A percentile compares a stretch with the other conserved stretches of the same genome.
These are phyloP conservation scores for Ochetophila trinervis DNA, from an alignment of 306 rosid species.

Conservation along the genomic window DNA sequence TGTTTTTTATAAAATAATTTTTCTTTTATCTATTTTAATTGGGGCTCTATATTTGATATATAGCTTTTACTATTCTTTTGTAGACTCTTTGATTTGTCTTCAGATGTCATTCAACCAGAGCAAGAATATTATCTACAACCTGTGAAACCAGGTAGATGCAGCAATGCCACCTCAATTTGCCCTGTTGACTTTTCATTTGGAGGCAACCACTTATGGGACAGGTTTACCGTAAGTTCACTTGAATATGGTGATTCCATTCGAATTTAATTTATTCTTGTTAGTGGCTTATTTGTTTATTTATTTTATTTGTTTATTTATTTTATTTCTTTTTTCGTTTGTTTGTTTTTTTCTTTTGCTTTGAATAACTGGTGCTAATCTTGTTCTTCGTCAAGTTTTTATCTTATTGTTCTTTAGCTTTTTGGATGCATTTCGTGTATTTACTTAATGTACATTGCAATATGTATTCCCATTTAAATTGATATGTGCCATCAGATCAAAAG, in stretches of 20 bases:
- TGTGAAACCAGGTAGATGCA: slow-evolving; percentile 63
- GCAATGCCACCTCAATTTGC: slow-evolving; percentile 81
- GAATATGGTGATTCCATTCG: slow-evolving; percentile 18
- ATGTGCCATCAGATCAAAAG: too few relatives aligned
- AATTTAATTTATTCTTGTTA: slow-evolving; percentile 6
- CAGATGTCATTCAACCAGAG: slow-evolving; percentile 78
- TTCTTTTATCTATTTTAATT: background rate
- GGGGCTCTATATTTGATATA: background rate
- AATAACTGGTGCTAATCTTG: background rate
- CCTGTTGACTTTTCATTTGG: slow-evolving; percentile 95
- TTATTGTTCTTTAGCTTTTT: background rate
- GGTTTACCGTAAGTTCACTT: slow-evolving; percentile 69
- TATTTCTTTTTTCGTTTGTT: too few relatives aligned
- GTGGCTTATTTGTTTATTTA: background rate
- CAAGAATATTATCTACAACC: slow-evolving; percentile 96
- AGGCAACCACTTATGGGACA: slow-evolving; percentile 93
- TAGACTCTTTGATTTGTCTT: slow-evolving; percentile 84
- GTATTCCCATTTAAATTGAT: background rate
- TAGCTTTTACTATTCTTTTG: slow-evolving; percentile 24
- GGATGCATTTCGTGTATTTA: background rate
- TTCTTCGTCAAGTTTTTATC: background rate
- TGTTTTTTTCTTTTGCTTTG: background rate
- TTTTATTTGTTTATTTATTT: too few relatives aligned
- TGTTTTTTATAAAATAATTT: background rate
- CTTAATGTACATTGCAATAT: background rate